Percentiles rank a stretch among this genome's conserved stretches.
Conservation (phyloP, 768 basidiomycete species). For the Xerocomus brunneocitrinus region DNA sequence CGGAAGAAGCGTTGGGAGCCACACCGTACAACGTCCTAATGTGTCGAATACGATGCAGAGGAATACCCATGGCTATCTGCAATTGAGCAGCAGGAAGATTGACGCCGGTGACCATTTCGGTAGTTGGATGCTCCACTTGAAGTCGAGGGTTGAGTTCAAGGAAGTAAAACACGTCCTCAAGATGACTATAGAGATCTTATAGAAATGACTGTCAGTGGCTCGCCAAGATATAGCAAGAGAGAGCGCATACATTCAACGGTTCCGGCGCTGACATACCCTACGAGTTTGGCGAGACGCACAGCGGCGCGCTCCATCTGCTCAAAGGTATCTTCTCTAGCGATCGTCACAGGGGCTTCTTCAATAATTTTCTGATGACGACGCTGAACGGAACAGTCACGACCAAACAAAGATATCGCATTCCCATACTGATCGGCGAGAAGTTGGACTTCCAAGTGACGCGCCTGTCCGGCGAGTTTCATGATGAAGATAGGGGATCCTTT, state of each 20-base stretch:
- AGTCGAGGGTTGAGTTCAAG: conserved; percentile 98
- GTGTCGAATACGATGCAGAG: conserved; percentile 90
- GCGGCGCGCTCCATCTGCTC: conserved; percentile 99
- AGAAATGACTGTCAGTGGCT: conserved; percentile 2
- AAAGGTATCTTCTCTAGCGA: conserved; percentile 87
- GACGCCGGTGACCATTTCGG: conserved; percentile 99
- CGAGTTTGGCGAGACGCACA: conserved; percentile 97
- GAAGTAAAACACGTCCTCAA: conserved; percentile 94
- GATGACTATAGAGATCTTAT: conserved; percentile 88
- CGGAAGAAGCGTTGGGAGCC: conserved; percentile 79
- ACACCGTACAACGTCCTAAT: conserved; percentile 96
- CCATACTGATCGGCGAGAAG: conserved; percentile 99
- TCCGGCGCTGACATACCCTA: conserved; percentile 98
- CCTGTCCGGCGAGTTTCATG: conserved; percentile 98
- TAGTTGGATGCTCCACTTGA: conserved; percentile 99
- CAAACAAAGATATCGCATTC: conserved; percentile 97
- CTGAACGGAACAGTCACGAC: conserved; percentile 98
- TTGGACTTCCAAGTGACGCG: conserved; percentile 97
- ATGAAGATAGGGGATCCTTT: conserved; percentile 96
- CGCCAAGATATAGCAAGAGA: not conserved
- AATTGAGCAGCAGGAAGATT: conserved; percentile 97
- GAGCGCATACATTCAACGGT: conserved; percentile 82
- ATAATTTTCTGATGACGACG: conserved; percentile 99
- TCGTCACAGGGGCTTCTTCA: conserved; percentile 98
- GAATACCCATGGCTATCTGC: conserved; percentile 97